Evolutionary conservation across 352 stramenopile species (phyloP).

Genomic region (Aphanomyces cochlioides): DNA sequence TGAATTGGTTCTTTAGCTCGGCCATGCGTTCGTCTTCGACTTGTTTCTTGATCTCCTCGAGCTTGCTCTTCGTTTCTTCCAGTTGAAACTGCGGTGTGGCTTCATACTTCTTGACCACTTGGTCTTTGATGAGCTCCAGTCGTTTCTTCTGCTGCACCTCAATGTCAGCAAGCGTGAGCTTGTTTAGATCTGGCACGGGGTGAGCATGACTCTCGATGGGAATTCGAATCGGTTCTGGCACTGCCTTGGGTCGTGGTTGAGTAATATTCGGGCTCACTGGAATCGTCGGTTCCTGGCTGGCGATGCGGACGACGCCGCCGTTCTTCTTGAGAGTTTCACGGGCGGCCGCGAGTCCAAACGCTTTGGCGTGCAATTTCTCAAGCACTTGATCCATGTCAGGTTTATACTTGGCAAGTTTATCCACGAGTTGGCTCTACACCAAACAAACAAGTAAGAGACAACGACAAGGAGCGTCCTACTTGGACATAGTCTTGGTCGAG

Average conservation of each 20-base stretch:
- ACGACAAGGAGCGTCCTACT: background rate
- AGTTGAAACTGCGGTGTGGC: slow-evolving; percentile 68
- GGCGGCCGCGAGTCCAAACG: slow-evolving; percentile 50
- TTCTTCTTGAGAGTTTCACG: slow-evolving; percentile 45
- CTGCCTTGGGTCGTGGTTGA: slow-evolving; percentile 62
- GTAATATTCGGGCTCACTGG: slow-evolving; percentile 83
- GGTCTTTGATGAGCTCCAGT: slow-evolving; percentile 50
- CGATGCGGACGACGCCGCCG: slow-evolving; percentile 39
- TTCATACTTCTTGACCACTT: slow-evolving; percentile 68
- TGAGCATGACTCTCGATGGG: slow-evolving; percentile 68
- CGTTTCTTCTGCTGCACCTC: slow-evolving; percentile 51
- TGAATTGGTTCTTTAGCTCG: slow-evolving; percentile 71
- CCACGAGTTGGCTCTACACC: slow-evolving; percentile 45
- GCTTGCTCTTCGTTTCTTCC: slow-evolving; percentile 75
- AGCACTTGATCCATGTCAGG: slow-evolving; percentile 43
- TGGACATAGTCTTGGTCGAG: slow-evolving; percentile 87
- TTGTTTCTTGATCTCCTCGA: slow-evolving; percentile 58
- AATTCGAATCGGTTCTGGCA: slow-evolving; percentile 75
- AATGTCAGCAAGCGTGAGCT: slow-evolving; percentile 59
- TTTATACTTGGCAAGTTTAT: slow-evolving; percentile 50
- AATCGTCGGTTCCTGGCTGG: slow-evolving; percentile 59
- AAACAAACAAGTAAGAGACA: background rate
- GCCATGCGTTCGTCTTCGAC: slow-evolving; percentile 60
- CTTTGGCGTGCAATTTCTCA: slow-evolving; percentile 57
- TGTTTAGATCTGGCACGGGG: slow-evolving; percentile 62